These are phyloP conservation scores for Aspergillus sp. DNA, from an alignment of 2,329 filamentous ascomycete genomes.

Conservation along the genomic window DNA sequence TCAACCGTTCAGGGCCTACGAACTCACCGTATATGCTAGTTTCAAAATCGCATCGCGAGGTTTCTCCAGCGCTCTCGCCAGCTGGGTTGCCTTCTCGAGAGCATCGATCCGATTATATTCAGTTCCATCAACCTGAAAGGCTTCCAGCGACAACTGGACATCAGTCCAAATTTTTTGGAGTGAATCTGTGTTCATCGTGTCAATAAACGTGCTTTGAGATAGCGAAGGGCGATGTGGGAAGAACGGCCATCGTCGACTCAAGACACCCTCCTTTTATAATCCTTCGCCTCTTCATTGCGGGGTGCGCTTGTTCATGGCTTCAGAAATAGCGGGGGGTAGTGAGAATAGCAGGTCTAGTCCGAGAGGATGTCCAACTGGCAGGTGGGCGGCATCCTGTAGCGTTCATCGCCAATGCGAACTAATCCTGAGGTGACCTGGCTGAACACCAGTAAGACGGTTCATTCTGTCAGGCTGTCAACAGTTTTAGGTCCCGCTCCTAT, in stretches of 20 bases:
- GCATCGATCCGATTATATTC: conserved; percentile 19
- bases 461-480: too few species aligned
- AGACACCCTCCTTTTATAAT: background rate
- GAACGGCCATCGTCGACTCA: background rate
- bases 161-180: conserved; percentile 14
- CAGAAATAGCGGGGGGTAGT: background rate
- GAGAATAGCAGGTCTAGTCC: background rate
- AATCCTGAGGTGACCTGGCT: too few species aligned
- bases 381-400: background rate
- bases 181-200: conserved; percentile 13
- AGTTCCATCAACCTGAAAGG: conserved; percentile 12
- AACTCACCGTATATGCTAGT: conserved; percentile 19
- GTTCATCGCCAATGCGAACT: background rate
- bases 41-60: conserved; percentile 25
- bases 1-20: background rate
- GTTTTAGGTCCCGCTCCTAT: too few species aligned
- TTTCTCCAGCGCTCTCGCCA: conserved; percentile 22
- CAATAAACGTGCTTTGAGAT: background rate
- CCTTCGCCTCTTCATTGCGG: too few species aligned
- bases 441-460: too few species aligned
- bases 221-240: background rate
- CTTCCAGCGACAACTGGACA: conserved; percentile 10
- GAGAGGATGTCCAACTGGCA: background rate
- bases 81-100: conserved; percentile 15
- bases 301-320: background rate